Conservation (phyloP, 164 flowering plant species). For the Piper longum region DNA sequence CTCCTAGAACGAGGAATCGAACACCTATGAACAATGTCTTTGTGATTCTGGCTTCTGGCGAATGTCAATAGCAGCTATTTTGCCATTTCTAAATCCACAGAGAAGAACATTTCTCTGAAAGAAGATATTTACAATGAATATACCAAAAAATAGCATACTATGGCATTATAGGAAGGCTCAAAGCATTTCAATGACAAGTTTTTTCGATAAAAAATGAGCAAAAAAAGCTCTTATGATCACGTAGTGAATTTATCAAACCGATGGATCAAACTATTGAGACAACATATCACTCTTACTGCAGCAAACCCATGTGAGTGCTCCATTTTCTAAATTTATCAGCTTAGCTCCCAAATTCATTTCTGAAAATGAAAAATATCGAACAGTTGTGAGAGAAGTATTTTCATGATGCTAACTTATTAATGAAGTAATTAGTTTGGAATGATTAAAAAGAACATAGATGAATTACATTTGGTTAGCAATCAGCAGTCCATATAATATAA, state of each 20-base stretch:
- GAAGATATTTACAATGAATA: background rate
- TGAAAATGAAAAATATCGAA: slow-evolving; percentile 6
- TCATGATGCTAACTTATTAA: too few relatives aligned
- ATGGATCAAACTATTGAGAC: slow-evolving; percentile 50
- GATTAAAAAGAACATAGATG: background rate
- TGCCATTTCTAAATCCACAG: slow-evolving; percentile 92
- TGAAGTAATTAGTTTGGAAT: background rate
- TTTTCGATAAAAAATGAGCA: background rate
- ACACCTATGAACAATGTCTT: slow-evolving; percentile 21
- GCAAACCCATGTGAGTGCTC: slow-evolving; percentile 33
- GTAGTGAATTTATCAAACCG: slow-evolving; percentile 31
- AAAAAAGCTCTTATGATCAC: background rate
- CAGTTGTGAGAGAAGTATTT: too few relatives aligned
- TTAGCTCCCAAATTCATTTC: slow-evolving; percentile 74
- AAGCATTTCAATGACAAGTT: background rate
- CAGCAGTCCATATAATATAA: slow-evolving; percentile 76
- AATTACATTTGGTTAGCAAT: slow-evolving; percentile 35
- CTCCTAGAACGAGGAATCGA: slow-evolving; percentile 16
- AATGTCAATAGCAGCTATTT: slow-evolving; percentile 58
- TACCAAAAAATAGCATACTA: background rate
- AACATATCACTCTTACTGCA: slow-evolving; percentile 72
- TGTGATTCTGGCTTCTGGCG: slow-evolving; percentile 35
- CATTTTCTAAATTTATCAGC: slow-evolving; percentile 55
- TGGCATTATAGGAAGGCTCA: background rate
- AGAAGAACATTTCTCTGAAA: slow-evolving; percentile 61